Evolutionary conservation across 2,329 filamentous ascomycete species (phyloP), one percentile per base, ranked within the genome.

Genomic region (Capronia coronata): DNA sequence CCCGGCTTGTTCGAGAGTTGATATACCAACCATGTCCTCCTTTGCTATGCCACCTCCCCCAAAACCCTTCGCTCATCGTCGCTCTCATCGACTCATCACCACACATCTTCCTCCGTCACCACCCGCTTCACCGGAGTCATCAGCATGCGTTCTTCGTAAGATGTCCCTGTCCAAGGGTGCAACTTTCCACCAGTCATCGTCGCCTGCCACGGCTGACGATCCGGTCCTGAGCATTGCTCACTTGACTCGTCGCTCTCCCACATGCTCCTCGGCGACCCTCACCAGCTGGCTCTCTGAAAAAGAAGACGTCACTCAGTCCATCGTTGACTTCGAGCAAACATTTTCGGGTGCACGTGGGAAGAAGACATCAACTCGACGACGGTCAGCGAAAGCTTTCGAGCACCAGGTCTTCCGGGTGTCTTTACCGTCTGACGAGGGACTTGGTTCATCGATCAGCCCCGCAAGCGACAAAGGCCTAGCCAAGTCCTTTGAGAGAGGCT

Each of bases 361-460:
- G 63, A 43, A 63, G 65, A 68, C 63, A 55, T 71, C 63, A 40
- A 47, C 54, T 29, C 57, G 57, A 37, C 58, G 58, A 37, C 51
- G 50, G 21, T 55, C 57, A n/a, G 46, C 53, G 13, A 52, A 49
- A 30, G 40, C 49, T 38, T 57, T 58, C 35, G 55, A 59, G 22
- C 45, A 49, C 30, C 56, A 56, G n/a, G 43, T 63, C 68, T 64
- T 66, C 34, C 72, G 79, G 77, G 49, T 79, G 80, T 43, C 62
- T 75, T 77, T 54, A 63, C 82, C 61, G 51, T 93, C 87, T 13
- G 90, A 96, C 71, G 94, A 89, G 66, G 90, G 88, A 46, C 75
- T 96, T 56, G 90, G 90, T 45, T 86, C 87, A 37, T 95, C 89
- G 35, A 76, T 95, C 62, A 85, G 80, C 41, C 75, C 72, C 27